These are phyloP conservation scores for Penicillium turbatum DNA, from an alignment of 495 filamentous ascomycete genomes.

Conservation along the genomic window DNA sequence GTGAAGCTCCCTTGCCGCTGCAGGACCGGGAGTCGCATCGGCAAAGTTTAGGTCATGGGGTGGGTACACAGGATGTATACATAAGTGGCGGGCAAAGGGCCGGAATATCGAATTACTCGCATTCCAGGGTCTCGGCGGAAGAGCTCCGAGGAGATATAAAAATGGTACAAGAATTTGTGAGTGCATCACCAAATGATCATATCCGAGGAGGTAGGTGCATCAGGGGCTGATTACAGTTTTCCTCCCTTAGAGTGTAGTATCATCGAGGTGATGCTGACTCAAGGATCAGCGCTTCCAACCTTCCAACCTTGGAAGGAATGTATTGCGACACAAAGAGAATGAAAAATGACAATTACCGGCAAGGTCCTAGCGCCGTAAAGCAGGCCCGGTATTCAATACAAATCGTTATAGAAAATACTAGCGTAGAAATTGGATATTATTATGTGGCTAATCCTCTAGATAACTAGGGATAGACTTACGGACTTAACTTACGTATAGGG, in stretches of 20 bases:
- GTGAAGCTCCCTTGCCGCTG: slow-evolving; percentile 7
- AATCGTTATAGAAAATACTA: too few species aligned
- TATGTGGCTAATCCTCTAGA: too few species aligned
- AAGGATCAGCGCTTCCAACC: too few species aligned
- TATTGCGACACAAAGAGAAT: too few species aligned
- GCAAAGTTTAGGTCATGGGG: slow-evolving; percentile 4
- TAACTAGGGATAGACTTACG: too few species aligned
- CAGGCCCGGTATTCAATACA: too few species aligned
- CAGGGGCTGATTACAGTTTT: not conserved
- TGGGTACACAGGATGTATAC: not conserved
- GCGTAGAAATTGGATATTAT: too few species aligned
- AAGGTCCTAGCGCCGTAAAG: too few species aligned
- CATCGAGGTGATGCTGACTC: not conserved
- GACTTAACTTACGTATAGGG: too few species aligned
- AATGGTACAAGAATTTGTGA: slow-evolving; percentile 22
- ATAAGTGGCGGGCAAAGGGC: slow-evolving; percentile 2
- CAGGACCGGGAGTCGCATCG: not conserved
- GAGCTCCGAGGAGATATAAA: slow-evolving; percentile 10
- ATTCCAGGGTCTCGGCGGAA: not conserved
- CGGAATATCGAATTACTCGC: not conserved
- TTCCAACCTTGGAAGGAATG: too few species aligned
- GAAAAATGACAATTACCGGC: too few species aligned
- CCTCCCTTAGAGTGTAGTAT: not conserved
- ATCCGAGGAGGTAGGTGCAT: not conserved
- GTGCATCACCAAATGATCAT: not conserved